phyloP scores from a whole-genome alignment of 2,329 filamentous ascomycete species.

The Beauveria pseudobassiana region DNA sequence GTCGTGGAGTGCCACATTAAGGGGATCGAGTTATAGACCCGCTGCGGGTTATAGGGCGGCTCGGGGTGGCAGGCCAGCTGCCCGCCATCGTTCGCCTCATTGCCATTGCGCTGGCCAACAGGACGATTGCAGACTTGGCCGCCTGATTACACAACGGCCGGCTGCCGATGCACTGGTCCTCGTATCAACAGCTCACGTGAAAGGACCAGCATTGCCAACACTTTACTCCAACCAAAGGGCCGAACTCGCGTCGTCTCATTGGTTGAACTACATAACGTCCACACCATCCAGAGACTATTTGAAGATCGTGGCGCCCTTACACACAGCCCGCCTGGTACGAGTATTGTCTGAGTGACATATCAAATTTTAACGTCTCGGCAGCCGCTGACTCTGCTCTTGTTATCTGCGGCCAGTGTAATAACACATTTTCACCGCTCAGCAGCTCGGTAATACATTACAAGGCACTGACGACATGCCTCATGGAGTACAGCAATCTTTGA shows the following conservation, averaged over 20 bases:
- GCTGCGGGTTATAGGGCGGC: constrained; percentile 1
- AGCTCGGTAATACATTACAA: no score
- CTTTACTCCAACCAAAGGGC: background rate
- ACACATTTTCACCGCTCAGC: background rate
- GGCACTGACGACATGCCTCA: background rate
- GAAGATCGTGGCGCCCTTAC: constrained; percentile 9
- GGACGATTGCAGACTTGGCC: no score
- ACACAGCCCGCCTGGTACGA: constrained; percentile 1
- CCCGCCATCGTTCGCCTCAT: background rate
- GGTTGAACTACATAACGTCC: background rate
- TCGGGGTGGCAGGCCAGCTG: background rate
- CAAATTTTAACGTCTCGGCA: background rate
- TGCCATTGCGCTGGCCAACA: no score
- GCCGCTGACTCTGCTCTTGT: background rate
- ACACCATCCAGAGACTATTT: background rate
- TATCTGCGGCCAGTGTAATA: background rate
- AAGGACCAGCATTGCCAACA: background rate
- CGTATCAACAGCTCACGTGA: background rate
- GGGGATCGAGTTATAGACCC: background rate
- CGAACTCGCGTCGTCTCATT: constrained; percentile 1
- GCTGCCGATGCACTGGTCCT: background rate
- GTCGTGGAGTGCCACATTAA: no score
- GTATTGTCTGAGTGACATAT: background rate
- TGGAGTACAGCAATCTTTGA: background rate
- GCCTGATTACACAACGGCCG: background rate